Evolutionary conservation across 2,329 filamentous ascomycete genomes (phyloP), one percentile per base, ranked within the genome.

Genomic region (Sclerotinia sclerotiorum): DNA sequence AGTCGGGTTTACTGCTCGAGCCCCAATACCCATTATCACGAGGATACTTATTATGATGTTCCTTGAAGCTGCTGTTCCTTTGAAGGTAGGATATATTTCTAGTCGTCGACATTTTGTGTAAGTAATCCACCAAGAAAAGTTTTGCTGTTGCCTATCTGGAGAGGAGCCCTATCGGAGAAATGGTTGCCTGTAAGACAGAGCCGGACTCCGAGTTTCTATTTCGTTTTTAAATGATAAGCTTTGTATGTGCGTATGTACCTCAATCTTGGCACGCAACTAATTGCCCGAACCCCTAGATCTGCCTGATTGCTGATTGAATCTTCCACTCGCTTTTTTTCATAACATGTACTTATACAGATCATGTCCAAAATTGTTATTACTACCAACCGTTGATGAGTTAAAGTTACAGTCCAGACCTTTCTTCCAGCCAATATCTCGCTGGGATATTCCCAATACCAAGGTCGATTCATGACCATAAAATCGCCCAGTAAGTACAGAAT

Each of bases 291-390:
- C 54, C 21, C 54, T 35, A 56, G 29, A 35, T 35, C n/a, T n/a
- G 19, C 15, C 29, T 56, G 3, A 35, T 35, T 56, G 19, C 29
- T 56, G 32, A 56, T 56, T 21, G 6, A n/a, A 56, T 56, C 54
- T 56, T 29, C 35, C 13, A 13, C 54, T 35, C 2, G 19, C 11
- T 7, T n/a, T 56, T 56, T 55, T 21, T n/a, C 54, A 15, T 13
- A 55, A 55, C 54, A 32, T 56, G 29, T 56, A 56, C 54, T 56
- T 56, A 56, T 56, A 56, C 54, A 15, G 7, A 35, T 7, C 29
- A 56, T 35, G 29, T 56, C 11, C 8, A 56, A 35, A 8, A 35
- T 15, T 56, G 54, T n/a, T 19, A 56, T 35, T 10, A 56, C 29
- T 35, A 35, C 54, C 54, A 56, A 56, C 54, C 54, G 15, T 56